phyloP scores from a whole-genome alignment of 257 asterid species.

The Asclepias syriaca region DNA sequence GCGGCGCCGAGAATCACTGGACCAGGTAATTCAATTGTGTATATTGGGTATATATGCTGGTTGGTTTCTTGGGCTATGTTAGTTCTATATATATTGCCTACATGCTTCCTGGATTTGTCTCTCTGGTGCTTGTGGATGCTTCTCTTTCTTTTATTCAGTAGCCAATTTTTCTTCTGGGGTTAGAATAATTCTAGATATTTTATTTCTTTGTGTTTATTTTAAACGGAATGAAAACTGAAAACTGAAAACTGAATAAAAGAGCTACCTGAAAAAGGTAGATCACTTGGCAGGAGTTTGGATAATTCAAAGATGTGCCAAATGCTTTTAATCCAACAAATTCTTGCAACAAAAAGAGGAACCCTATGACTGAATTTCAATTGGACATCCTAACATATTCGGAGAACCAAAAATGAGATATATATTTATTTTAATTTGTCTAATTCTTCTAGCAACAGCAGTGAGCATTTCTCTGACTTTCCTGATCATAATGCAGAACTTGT shows the following conservation, averaged over 20 bases:
- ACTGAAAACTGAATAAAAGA: background rate
- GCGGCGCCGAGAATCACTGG: slow-evolving; percentile 75
- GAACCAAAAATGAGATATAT: background rate
- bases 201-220: background rate
- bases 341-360: background rate
- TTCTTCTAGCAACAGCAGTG: background rate
- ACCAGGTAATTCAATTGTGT: slow-evolving; percentile 40
- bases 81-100: background rate
- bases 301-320: background rate
- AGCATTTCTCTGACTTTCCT: background rate
- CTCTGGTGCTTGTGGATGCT: background rate
- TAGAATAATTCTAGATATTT: background rate
- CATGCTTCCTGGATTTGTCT: background rate
- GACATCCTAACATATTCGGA: background rate
- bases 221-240: background rate
- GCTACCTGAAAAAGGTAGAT: background rate
- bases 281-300: background rate
- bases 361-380: background rate
- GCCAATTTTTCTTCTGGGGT: background rate
- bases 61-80: background rate
- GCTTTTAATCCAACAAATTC: background rate
- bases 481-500: slow-evolving; percentile 60
- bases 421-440: background rate
- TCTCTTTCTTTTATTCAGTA: background rate
- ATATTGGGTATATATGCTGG: background rate